phyloP scores from a whole-genome alignment of 208 protist species.

The Trichomonas tenax region DNA sequence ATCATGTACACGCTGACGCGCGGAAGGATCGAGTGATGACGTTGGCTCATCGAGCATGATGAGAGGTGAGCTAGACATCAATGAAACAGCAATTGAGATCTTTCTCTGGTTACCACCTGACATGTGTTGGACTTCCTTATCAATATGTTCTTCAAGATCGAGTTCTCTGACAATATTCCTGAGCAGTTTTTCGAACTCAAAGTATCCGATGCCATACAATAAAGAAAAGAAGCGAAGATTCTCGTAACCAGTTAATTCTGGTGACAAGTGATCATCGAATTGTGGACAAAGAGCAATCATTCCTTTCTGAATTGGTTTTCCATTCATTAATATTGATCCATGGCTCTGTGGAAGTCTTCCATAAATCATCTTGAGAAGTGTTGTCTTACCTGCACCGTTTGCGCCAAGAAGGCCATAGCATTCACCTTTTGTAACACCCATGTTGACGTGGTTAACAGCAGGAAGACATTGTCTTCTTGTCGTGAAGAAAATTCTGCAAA shows the following conservation, averaged over 20 bases:
- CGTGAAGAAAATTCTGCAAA: background rate
- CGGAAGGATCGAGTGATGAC: background rate
- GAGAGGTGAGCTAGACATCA: background rate
- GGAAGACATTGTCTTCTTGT: background rate
- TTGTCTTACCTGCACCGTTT: conserved; percentile 38
- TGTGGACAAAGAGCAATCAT: background rate
- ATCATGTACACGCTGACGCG: background rate
- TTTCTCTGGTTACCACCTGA: background rate
- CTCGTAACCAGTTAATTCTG: background rate
- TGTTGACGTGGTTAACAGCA: background rate
- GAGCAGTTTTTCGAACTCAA: background rate
- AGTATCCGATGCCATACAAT: background rate
- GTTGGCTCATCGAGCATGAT: conserved; percentile 20
- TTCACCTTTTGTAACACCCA: background rate
- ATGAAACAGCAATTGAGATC: background rate
- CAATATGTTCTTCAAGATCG: background rate
- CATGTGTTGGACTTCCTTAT: background rate
- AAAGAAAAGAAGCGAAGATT: background rate
- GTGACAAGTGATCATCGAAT: background rate
- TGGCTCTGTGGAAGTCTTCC: background rate
- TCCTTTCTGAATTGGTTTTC: background rate
- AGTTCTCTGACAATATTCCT: background rate
- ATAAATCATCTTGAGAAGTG: conserved; percentile 31
- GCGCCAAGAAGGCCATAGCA: conserved; percentile 29
- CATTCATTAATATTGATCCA: background rate